Evolutionary conservation across 805 yeast genomes (phyloP).

Genomic region (Jamesozyma lodderae): DNA sequence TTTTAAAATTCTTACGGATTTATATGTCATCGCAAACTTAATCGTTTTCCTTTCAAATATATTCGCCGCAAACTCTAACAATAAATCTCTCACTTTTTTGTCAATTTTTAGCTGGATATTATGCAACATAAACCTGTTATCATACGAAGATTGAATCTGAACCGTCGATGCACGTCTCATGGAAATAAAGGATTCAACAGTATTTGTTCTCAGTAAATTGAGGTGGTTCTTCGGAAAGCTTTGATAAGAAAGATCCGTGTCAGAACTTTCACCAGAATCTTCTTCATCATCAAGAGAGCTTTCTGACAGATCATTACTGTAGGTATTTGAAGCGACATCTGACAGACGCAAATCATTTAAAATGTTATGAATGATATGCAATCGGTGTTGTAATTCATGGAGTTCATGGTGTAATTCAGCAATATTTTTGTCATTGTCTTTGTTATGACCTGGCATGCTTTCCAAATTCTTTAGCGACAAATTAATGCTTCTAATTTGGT

Average conservation of each 20-base stretch:
- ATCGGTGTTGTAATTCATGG: constrained; percentile 28
- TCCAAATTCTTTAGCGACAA: constrained; percentile 7
- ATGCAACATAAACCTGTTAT: constrained; percentile 51
- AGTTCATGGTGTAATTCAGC: constrained; percentile 18
- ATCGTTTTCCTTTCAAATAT: constrained; percentile 37
- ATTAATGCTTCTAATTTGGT: constrained; percentile 27
- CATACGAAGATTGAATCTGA: constrained; percentile 32
- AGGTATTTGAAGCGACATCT: constrained; percentile 13
- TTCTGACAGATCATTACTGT: constrained; percentile 8
- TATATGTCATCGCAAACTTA: constrained; percentile 38
- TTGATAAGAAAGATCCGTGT: constrained; percentile 9
- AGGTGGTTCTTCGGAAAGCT: constrained; percentile 1
- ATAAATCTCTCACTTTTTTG: constrained; percentile 39
- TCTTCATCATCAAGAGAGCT: background rate
- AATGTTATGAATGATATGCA: constrained; percentile 26
- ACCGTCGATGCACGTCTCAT: constrained; percentile 26
- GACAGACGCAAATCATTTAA: constrained; percentile 27
- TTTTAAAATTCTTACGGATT: constrained; percentile 42
- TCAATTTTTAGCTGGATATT: constrained; percentile 49
- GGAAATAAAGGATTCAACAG: constrained; percentile 26
- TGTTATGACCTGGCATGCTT: background rate
- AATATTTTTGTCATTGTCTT: constrained; percentile 3
- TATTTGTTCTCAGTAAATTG: constrained; percentile 13
- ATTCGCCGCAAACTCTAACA: constrained; percentile 39
- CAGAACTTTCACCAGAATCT: constrained; percentile 1